Evolutionary conservation across 768 basidiomycete genomes (phyloP).

Genomic region (Roridomyces roridus): DNA sequence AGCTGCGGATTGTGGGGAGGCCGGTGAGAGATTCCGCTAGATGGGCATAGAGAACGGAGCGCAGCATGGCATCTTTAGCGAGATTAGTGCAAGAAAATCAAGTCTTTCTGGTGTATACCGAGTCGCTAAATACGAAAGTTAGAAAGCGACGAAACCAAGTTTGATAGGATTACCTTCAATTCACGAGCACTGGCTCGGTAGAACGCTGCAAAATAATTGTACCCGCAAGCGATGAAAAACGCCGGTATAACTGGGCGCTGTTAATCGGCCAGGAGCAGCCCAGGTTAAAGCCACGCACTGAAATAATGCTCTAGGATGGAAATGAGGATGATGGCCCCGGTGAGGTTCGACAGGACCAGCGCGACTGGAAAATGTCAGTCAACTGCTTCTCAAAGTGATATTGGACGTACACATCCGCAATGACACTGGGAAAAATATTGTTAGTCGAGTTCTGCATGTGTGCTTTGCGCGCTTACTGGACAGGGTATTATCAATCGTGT

Average conservation of each 20-base stretch:
- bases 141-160: background rate
- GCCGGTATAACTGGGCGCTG: conserved; percentile 56
- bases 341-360: conserved; percentile 54
- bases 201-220: conserved; percentile 69
- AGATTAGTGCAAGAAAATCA: background rate
- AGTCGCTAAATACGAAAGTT: conserved; percentile 30
- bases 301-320: conserved; percentile 67
- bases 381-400: background rate
- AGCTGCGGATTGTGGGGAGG: conserved; percentile 74
- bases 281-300: conserved; percentile 40
- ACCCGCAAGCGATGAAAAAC: conserved; percentile 59
- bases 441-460: background rate
- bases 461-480: conserved; percentile 43
- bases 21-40: conserved; percentile 80
- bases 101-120: no score
- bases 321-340: conserved; percentile 61
- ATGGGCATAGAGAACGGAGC: conserved; percentile 77
- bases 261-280: background rate
- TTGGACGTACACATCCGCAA: conserved; percentile 59
- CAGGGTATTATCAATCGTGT: conserved; percentile 67
- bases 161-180: conserved; percentile 48
- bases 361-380: conserved; percentile 41
- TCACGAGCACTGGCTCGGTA: conserved; percentile 77
- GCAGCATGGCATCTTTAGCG: conserved; percentile 67
- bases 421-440: conserved; percentile 45